A percentile compares a stretch with the other conserved stretches of the same genome.
These are phyloP conservation scores for Sporisorium exsertum DNA, from an alignment of 1,284 basidiomycete genomes.

Conservation along the genomic window DNA sequence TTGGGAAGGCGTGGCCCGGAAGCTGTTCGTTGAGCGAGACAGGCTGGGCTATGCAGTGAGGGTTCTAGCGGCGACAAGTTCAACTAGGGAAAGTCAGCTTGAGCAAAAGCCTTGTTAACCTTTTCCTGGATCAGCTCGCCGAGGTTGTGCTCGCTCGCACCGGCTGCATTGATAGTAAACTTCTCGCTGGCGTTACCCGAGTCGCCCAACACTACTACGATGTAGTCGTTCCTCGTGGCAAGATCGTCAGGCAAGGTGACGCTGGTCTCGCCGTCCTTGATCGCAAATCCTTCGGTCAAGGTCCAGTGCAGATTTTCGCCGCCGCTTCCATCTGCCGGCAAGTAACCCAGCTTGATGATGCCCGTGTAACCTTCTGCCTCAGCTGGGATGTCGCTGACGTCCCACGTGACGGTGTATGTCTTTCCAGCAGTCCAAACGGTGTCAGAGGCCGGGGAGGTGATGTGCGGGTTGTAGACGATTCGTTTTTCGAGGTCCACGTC, in stretches of 20 bases:
- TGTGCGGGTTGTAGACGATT: conserved; percentile 50
- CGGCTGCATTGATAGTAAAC: conserved; percentile 30
- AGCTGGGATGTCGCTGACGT: conserved; percentile 30
- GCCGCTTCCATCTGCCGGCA: conserved; percentile 37
- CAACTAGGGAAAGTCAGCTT: conserved; percentile 8
- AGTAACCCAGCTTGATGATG: conserved; percentile 45
- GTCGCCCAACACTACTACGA: conserved; percentile 49
- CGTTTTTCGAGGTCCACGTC: conserved; percentile 28
- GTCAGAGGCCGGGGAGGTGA: conserved; percentile 27
- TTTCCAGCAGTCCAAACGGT: conserved; percentile 41
- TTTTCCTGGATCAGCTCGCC: conserved; percentile 13
- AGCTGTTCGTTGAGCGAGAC: background rate
- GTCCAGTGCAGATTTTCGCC: conserved; percentile 44
- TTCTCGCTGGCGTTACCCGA: conserved; percentile 39
- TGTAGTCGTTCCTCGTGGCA: conserved; percentile 32
- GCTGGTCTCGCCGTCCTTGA: conserved; percentile 17
- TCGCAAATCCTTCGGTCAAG: conserved; percentile 33
- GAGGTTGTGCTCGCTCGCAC: background rate
- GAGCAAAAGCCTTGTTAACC: conserved; percentile 14
- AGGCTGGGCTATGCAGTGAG: conserved; percentile 10
- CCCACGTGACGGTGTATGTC: conserved; percentile 37
- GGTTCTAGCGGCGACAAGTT: background rate
- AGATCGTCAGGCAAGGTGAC: conserved; percentile 39
- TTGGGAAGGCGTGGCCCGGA: background rate
- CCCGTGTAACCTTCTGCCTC: conserved; percentile 25